Conservation (phyloP, 768 basidiomycete genomes). For the Mycena vitilis region DNA sequence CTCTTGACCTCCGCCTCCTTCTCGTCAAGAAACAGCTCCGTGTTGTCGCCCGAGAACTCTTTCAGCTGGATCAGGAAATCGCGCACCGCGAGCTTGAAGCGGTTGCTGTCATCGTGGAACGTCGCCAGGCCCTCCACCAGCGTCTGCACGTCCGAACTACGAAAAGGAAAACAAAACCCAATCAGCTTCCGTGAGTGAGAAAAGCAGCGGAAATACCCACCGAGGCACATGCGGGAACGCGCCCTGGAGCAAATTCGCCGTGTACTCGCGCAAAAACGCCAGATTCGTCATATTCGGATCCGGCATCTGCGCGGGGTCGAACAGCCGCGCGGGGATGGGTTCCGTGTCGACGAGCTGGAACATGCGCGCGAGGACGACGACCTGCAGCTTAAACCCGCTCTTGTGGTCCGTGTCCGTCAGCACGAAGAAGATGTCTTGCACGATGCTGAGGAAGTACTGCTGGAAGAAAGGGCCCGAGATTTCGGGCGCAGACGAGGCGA, state of each 20-base stretch:
- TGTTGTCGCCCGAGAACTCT: conserved; percentile 93
- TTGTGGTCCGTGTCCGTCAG: conserved; percentile 98
- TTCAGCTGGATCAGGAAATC: conserved; percentile 99
- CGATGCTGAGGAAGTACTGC: conserved; percentile 91
- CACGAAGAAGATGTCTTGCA: conserved; percentile 97
- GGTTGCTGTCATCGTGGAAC: conserved; percentile 80
- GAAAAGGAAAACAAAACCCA: conserved; percentile 7
- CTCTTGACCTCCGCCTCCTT: conserved; percentile 87
- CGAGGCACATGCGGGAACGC: conserved; percentile 94
- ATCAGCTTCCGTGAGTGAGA: not conserved
- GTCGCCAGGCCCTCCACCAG: conserved; percentile 78
- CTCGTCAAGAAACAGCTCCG: conserved; percentile 93
- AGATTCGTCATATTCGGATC: conserved; percentile 82
- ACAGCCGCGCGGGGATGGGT: conserved; percentile 83
- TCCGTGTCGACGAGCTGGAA: conserved; percentile 91
- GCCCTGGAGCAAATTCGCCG: conserved; percentile 84
- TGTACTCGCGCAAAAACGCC: conserved; percentile 85
- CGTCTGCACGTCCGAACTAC: conserved; percentile 56
- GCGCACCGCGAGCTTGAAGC: conserved; percentile 93
- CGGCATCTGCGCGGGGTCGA: conserved; percentile 77
- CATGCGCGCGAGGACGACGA: conserved; percentile 87
- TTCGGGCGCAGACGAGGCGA: conserved; percentile 74
- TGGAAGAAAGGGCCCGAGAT: conserved; percentile 95
- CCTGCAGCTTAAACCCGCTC: conserved; percentile 97
- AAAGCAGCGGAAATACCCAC: conserved; percentile 56